Evolutionary conservation across 352 stramenopile species (phyloP).

Genomic region (Pythium scleroteichum): DNA sequence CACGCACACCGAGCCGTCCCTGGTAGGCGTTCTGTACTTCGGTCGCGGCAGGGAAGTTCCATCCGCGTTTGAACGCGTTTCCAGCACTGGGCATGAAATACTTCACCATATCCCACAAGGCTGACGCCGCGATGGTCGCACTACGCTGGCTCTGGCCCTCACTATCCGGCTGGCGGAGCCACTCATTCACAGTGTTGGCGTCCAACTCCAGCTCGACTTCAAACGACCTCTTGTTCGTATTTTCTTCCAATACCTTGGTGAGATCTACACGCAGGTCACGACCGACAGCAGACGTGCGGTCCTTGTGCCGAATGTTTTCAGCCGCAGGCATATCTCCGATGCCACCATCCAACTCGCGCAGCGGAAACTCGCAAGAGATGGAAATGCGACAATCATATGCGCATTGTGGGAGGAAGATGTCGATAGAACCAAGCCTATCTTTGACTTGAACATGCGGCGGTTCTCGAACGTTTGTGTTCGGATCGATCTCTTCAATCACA

Average conservation of each 20-base stretch:
- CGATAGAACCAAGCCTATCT: conserved; percentile 75
- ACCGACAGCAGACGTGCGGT: conserved; percentile 77
- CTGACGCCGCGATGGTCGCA: conserved; percentile 61
- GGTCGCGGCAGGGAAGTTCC: conserved; percentile 69
- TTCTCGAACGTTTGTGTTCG: conserved; percentile 46
- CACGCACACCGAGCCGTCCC: conserved; percentile 58
- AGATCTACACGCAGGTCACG: conserved; percentile 80
- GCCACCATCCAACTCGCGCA: conserved; percentile 52
- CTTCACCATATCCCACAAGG: conserved; percentile 82
- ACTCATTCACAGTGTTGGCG: conserved; percentile 65
- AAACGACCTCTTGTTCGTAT: conserved; percentile 64
- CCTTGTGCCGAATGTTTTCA: conserved; percentile 75
- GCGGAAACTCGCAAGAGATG: conserved; percentile 80
- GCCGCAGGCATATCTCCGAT: conserved; percentile 64
- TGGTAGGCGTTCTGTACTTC: conserved; percentile 85
- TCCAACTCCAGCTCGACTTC: conserved; percentile 84
- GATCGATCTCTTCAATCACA: conserved; percentile 74
- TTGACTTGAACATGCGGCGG: conserved; percentile 74
- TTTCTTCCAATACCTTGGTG: conserved; percentile 81
- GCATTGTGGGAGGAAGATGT: conserved; percentile 87
- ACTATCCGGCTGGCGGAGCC: conserved; percentile 74
- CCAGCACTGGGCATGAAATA: conserved; percentile 82
- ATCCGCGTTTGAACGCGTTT: conserved; percentile 77
- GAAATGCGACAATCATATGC: conserved; percentile 85
- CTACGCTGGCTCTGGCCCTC: conserved; percentile 73